phyloP scores from a whole-genome alignment of 805 yeast species.

The Barnettozyma pratensis region DNA sequence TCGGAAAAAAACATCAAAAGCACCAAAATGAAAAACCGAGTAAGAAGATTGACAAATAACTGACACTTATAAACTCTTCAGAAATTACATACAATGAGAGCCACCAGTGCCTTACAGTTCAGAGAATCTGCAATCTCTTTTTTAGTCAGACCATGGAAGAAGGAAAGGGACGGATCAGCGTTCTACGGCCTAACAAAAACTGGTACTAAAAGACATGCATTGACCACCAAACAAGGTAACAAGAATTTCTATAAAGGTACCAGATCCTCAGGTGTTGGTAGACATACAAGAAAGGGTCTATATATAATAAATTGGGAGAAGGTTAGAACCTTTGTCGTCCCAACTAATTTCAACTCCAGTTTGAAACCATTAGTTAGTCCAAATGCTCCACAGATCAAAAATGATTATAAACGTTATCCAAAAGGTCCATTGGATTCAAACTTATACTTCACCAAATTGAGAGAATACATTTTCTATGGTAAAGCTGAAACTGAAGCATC shows the following conservation, averaged over 20 bases:
- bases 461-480: conserved; percentile 75
- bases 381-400: conserved; percentile 63
- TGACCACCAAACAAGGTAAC: conserved; percentile 92
- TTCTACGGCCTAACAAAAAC: conserved; percentile 75
- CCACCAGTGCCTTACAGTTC: conserved; percentile 40
- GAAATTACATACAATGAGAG: conserved; percentile 36
- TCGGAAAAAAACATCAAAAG: not conserved
- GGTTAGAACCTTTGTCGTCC: conserved; percentile 89
- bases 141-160: conserved; percentile 86
- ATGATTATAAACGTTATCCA: conserved; percentile 61
- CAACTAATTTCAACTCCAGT: conserved; percentile 38
- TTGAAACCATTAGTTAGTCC: conserved; percentile 78
- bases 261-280: conserved; percentile 89
- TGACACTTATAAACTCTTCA: too few species aligned
- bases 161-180: conserved; percentile 72
- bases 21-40: too few species aligned
- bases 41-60: too few species aligned
- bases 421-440: conserved; percentile 73
- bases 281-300: conserved; percentile 64
- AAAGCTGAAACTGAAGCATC: conserved; percentile 36
- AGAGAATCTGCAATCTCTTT: conserved; percentile 39
- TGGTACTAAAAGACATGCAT: conserved; percentile 78
- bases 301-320: conserved; percentile 77
- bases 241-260: conserved; percentile 95
- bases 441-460: conserved; percentile 64